Conservation (phyloP, 106 monocot genomes). For the Alisma plantagoaquatica region DNA sequence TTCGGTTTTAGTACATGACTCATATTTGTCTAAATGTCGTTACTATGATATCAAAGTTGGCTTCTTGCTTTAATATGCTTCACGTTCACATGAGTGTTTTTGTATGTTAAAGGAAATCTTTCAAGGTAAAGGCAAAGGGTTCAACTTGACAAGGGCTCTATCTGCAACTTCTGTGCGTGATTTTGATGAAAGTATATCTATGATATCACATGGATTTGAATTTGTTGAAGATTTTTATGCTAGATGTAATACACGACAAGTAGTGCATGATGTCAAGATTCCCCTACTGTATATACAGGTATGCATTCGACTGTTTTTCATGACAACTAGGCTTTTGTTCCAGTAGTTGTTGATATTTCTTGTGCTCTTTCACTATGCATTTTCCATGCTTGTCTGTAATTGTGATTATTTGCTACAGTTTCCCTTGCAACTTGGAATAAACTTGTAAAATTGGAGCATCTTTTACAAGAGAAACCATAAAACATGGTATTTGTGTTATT, state of each 20-base stretch:
- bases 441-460: neutral
- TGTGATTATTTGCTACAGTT: too few species aligned
- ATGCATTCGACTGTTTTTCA: neutral
- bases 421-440: neutral
- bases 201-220: constrained; percentile 81
- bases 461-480: too few species aligned
- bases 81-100: too few species aligned
- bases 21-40: too few species aligned
- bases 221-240: constrained; percentile 67
- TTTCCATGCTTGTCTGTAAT: too few species aligned
- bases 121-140: constrained; percentile 77
- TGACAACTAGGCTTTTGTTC: neutral
- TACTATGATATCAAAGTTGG: too few species aligned
- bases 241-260: constrained; percentile 40
- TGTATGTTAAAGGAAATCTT: constrained; percentile 85
- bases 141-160: constrained; percentile 75
- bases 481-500: too few species aligned
- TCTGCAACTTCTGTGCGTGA: constrained; percentile 57
- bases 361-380: too few species aligned
- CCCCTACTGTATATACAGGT: constrained; percentile 92
- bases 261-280: constrained; percentile 51
- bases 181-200: constrained; percentile 82
- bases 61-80: too few species aligned
- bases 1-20: too few species aligned
- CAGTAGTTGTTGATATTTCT: neutral